Conservation (phyloP, 257 asterid species). For the Lavandula angustifolia region DNA sequence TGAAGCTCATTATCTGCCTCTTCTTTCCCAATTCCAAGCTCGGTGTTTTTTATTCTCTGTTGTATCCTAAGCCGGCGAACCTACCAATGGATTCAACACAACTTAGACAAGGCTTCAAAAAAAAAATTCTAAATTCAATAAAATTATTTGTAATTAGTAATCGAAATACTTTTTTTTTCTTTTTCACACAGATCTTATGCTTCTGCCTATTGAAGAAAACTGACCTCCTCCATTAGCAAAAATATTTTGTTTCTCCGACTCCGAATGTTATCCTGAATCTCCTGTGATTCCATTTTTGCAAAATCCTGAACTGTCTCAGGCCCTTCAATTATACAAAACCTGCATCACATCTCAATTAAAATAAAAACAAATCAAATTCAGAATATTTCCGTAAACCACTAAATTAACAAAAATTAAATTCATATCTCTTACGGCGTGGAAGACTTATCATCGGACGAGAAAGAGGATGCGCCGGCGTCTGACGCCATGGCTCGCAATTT, state of each 20-base stretch:
- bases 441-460: constrained; percentile 46
- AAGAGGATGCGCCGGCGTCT: constrained; percentile 60
- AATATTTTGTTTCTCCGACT: constrained; percentile 90
- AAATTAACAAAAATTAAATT: not conserved
- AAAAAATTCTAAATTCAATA: constrained; percentile 1
- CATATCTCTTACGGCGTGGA: constrained; percentile 42
- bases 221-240: constrained; percentile 97
- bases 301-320: constrained; percentile 93
- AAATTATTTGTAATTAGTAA: not conserved
- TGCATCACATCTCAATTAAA: constrained; percentile 32
- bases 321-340: constrained; percentile 96
- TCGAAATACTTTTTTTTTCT: not conserved
- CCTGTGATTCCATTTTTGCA: constrained; percentile 83
- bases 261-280: constrained; percentile 85
- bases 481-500: constrained; percentile 63
- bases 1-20: constrained; percentile 84
- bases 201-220: constrained; percentile 18
- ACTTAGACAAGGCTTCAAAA: constrained; percentile 10
- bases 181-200: not conserved
- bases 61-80: constrained; percentile 96
- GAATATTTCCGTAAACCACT: not conserved
- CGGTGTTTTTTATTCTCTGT: constrained; percentile 69
- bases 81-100: constrained; percentile 40
- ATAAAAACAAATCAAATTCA: not conserved
- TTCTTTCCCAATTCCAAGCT: constrained; percentile 73